Conservation (phyloP, 148 eudicot species). For the Silene uniflora region DNA sequence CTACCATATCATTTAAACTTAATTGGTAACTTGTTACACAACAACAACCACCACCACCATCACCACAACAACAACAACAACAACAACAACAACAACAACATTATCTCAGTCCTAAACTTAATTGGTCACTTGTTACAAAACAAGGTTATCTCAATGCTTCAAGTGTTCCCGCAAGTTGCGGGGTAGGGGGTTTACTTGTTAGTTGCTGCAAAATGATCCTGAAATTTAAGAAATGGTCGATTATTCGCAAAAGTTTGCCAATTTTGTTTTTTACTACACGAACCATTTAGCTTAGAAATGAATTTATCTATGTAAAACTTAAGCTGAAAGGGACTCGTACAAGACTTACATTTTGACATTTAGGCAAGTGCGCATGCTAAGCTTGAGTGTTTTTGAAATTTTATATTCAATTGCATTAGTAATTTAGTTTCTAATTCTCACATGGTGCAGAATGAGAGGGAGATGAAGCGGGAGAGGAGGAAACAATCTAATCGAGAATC, state of each 20-base stretch:
- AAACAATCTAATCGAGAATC: conserved; percentile 96
- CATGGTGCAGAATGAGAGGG: conserved; percentile 61
- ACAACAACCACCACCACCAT: too few relatives aligned
- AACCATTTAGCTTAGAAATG: background rate
- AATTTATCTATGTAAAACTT: background rate
- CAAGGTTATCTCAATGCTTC: too few relatives aligned
- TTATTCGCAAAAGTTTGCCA: background rate
- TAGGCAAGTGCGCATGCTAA: background rate
- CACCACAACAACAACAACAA: too few relatives aligned
- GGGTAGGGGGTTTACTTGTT: too few relatives aligned
- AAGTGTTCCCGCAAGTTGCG: too few relatives aligned
- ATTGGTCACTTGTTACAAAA: too few relatives aligned
- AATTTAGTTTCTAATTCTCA: background rate
- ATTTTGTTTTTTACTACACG: background rate
- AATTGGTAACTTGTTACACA: too few relatives aligned
- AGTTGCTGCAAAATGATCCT: background rate
- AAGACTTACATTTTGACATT: background rate
- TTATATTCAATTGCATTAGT: background rate
- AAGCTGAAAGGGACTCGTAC: background rate
- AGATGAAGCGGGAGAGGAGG: conserved; percentile 83
- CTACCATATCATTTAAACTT: too few relatives aligned
- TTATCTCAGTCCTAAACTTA: too few relatives aligned
- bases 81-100: too few relatives aligned
- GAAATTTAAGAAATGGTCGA: background rate
- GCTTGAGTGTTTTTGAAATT: background rate